Percentiles rank a stretch among this genome's conserved stretches.
phyloP scores from a whole-genome alignment of 306 rosid species.

The apple (Malus domestica) region ASM211411v1 NC_041804.1:7670001-7670500 shows the following conservation, averaged over 20 bases:
- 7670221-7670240: constrained; percentile 67
- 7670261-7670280: constrained; percentile 82
- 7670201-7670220: constrained; percentile 70
- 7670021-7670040: constrained; percentile 64
- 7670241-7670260: constrained; percentile 91
- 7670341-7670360: constrained; percentile 64
- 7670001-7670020: constrained; percentile 72
- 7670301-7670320: constrained; percentile 42
- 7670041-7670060: constrained; percentile 71
- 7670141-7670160: constrained; percentile 96
- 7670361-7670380: constrained; percentile 58
- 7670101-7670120: constrained; percentile 74
- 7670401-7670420: constrained; percentile 20
- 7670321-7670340: constrained; percentile 42
- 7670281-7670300: constrained; percentile 51
- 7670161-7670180: constrained; percentile 68
- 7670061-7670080: constrained; percentile 64
- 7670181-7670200: constrained; percentile 48
- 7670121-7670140: constrained; percentile 77
- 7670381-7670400: constrained; percentile 29
- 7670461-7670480: constrained; percentile 84
- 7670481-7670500: constrained; percentile 91
- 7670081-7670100: constrained; percentile 47
- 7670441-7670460: constrained; percentile 57
- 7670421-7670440: constrained; percentile 54